Evolutionary conservation across 1,139 yeast genomes (phyloP).

Genomic region (Starmera stellimalicola): DNA sequence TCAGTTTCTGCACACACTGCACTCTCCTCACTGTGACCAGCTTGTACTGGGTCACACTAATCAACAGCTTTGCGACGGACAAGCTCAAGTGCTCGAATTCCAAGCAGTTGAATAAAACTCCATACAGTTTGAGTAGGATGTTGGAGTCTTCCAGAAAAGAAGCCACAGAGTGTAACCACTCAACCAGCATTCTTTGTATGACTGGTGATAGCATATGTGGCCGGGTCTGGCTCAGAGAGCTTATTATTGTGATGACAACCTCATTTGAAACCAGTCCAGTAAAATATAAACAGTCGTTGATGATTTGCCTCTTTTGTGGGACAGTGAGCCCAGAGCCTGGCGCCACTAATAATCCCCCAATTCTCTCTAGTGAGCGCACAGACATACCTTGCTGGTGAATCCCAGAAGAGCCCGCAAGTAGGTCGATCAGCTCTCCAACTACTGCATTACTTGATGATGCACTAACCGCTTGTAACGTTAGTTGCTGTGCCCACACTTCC

Average conservation of each 20-base stretch:
- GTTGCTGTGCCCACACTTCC: too few species aligned
- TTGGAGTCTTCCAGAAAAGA: slow-evolving; percentile 21
- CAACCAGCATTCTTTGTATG: slow-evolving; percentile 24
- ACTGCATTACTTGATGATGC: too few species aligned
- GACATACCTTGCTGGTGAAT: too few species aligned
- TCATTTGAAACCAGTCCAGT: slow-evolving; percentile 20
- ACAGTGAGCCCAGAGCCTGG: slow-evolving; percentile 2
- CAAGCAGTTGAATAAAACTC: slow-evolving; percentile 32
- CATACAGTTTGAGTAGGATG: slow-evolving; percentile 21
- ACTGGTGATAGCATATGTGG: slow-evolving; percentile 12
- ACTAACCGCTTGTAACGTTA: too few species aligned
- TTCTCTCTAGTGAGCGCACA: too few species aligned
- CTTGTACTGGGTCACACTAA: slow-evolving; percentile 24
- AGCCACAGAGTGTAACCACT: slow-evolving; percentile 31
- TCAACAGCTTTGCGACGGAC: slow-evolving; percentile 33
- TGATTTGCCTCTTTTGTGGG: slow-evolving; percentile 13
- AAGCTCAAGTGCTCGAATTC: slow-evolving; percentile 35
- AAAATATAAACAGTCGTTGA: slow-evolving; percentile 24
- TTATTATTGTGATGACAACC: slow-evolving; percentile 20
- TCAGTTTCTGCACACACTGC: slow-evolving; percentile 24
- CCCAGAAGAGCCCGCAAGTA: too few species aligned
- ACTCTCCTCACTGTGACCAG: slow-evolving; percentile 30
- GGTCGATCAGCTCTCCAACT: too few species aligned
- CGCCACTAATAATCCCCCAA: too few species aligned
- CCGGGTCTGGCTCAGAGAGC: slow-evolving; percentile 24